These are phyloP conservation scores for Cordyceps fumosorosea DNA, from an alignment of 2,329 filamentous ascomycete species.

Conservation along the genomic window DNA sequence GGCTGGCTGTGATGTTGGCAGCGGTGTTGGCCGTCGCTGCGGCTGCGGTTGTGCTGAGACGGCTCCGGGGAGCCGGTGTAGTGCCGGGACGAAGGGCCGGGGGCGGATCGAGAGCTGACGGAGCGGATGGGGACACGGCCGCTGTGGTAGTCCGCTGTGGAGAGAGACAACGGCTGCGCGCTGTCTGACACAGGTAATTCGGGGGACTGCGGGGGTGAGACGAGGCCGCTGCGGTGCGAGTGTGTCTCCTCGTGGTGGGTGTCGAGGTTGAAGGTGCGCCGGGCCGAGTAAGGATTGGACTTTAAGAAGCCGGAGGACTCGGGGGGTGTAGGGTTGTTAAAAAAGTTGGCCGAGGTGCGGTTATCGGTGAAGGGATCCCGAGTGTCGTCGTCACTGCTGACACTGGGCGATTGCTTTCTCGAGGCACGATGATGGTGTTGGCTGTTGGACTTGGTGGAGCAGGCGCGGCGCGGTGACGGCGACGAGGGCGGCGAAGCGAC, in stretches of 20 bases:
- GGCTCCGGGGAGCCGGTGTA: background rate
- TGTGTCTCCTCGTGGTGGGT: slow-evolving; percentile 15
- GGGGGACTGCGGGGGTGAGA: slow-evolving; percentile 14
- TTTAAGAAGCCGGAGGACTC: slow-evolving; percentile 46
- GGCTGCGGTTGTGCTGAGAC: background rate
- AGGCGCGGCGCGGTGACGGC: background rate
- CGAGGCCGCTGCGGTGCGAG: slow-evolving; percentile 15
- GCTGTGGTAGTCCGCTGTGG: slow-evolving; percentile 19
- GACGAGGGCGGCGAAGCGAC: background rate
- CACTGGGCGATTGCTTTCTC: background rate
- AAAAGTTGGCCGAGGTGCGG: slow-evolving; percentile 14
- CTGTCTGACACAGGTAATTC: slow-evolving; percentile 16
- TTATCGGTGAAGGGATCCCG: background rate
- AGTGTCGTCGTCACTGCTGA: background rate
- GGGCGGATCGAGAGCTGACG: slow-evolving; percentile 13
- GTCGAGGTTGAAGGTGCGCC: slow-evolving; percentile 13
- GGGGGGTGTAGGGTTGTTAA: slow-evolving; percentile 41
- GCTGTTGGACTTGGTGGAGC: background rate
- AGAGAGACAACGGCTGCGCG: background rate
- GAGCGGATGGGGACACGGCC: slow-evolving; percentile 24
- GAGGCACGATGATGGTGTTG: background rate
- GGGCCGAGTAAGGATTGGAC: slow-evolving; percentile 34
- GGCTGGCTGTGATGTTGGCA: background rate
- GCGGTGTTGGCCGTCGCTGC: slow-evolving; percentile 4
- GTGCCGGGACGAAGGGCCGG: background rate